Evolutionary conservation across 2,329 filamentous ascomycete genomes (phyloP).

Genomic region (Stachybotrys elegans): DNA sequence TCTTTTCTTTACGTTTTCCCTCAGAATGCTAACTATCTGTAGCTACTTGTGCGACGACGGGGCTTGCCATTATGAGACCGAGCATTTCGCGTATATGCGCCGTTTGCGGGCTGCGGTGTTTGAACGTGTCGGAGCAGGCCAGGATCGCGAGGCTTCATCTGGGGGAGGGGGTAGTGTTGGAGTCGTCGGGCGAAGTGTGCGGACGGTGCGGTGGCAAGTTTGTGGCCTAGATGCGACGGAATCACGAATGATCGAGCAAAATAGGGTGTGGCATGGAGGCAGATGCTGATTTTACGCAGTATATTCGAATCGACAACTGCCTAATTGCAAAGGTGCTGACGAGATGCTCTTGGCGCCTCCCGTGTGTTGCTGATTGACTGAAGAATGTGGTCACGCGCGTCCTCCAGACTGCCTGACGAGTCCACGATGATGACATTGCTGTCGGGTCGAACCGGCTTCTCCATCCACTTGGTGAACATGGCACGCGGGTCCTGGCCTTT

Average conservation of each 20-base stretch:
- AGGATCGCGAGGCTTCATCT: slow-evolving; percentile 25
- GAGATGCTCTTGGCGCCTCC: too few relatives aligned
- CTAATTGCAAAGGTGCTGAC: too few relatives aligned
- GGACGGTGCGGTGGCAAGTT: slow-evolving; percentile 39
- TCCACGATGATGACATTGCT: slow-evolving; percentile 17
- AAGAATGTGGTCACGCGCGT: slow-evolving; percentile 14
- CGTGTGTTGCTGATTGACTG: too few relatives aligned
- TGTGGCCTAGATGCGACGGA: slow-evolving; percentile 30
- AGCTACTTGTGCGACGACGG: slow-evolving; percentile 51
- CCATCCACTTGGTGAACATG: slow-evolving; percentile 23
- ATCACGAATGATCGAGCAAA: too few relatives aligned
- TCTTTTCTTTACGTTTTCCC: too few relatives aligned
- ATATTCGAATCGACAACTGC: too few relatives aligned
- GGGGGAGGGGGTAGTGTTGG: slow-evolving; percentile 19
- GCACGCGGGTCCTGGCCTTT: slow-evolving; percentile 4
- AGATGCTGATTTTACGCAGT: too few relatives aligned
- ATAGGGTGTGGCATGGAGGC: too few relatives aligned
- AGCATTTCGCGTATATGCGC: slow-evolving; percentile 49
- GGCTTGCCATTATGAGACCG: slow-evolving; percentile 49
- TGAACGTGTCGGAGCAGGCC: slow-evolving; percentile 37
- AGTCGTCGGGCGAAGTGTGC: slow-evolving; percentile 28
- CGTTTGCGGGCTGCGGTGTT: slow-evolving; percentile 47
- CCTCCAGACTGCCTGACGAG: slow-evolving; percentile 13
- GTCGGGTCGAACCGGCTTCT: slow-evolving; percentile 22
- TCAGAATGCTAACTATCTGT: slow-evolving; percentile 6